These are phyloP conservation scores for Coniochaeta hoffmannii DNA, from an alignment of 2,329 filamentous ascomycete genomes.

Conservation along the genomic window DNA sequence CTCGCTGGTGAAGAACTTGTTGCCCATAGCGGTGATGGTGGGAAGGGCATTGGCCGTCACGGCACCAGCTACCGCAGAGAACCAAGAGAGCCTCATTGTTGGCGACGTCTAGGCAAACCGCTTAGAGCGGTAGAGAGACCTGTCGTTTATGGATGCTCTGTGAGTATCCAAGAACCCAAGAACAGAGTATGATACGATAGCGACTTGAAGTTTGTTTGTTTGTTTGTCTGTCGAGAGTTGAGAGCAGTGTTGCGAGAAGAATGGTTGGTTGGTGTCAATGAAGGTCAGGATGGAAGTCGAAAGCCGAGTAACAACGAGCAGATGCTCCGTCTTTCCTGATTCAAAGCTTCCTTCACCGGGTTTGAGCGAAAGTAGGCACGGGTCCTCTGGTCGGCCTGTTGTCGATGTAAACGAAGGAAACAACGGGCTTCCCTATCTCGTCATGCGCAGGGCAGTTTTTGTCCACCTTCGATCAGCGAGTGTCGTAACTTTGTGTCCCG, in stretches of 20 bases:
- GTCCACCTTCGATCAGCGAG: neutral
- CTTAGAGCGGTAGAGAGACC: neutral
- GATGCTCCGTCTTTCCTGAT: neutral
- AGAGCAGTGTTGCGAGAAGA: neutral
- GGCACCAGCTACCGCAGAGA: slow-evolving; percentile 25
- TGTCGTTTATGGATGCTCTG: neutral
- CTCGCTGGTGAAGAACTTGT: slow-evolving; percentile 79
- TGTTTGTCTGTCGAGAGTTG: neutral
- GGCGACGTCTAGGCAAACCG: neutral
- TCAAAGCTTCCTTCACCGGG: neutral
- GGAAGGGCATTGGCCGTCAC: slow-evolving; percentile 32
- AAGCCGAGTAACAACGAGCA: neutral
- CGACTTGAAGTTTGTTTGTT: neutral
- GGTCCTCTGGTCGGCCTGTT: neutral
- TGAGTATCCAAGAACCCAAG: neutral
- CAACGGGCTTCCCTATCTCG: neutral
- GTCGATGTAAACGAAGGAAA: neutral
- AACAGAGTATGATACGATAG: neutral
- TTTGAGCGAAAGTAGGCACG: neutral
- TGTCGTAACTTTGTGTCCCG: neutral
- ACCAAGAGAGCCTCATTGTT: slow-evolving; percentile 31
- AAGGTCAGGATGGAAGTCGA: neutral
- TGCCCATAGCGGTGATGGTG: slow-evolving; percentile 52
- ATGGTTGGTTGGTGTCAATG: neutral
- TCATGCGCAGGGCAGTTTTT: neutral